Conservation (phyloP, 2,329 filamentous ascomycete species). For the Mycosphaerella sp. region DNA sequence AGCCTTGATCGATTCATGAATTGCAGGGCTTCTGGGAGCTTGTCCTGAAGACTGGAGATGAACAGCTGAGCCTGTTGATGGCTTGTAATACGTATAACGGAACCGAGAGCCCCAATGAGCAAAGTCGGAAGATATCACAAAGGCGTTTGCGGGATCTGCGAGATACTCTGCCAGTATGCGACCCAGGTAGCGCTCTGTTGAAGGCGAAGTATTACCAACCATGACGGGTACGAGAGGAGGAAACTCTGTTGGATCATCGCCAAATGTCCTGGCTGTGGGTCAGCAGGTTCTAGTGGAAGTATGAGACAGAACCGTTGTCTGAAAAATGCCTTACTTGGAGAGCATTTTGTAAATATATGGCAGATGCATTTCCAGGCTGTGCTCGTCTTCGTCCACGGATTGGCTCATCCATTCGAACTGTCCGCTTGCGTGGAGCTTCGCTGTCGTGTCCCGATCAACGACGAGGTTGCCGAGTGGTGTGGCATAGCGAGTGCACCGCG, state of each 20-base stretch:
- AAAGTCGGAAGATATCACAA: constrained; percentile 91
- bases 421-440: constrained; percentile 48
- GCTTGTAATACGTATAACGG: constrained; percentile 72
- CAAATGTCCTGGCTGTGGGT: constrained; percentile 28
- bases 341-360: constrained; percentile 84
- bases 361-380: constrained; percentile 94
- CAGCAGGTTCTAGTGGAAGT: constrained; percentile 1
- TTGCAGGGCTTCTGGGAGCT: constrained; percentile 47
- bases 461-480: constrained; percentile 68
- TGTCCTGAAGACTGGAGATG: constrained; percentile 40
- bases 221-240: constrained; percentile 80
- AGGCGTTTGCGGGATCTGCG: constrained; percentile 66
- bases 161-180: constrained; percentile 70
- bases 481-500: constrained; percentile 62
- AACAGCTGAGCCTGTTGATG: constrained; percentile 39
- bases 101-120: constrained; percentile 92
- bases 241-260: constrained; percentile 46
- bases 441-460: constrained; percentile 56
- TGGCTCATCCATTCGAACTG: constrained; percentile 60
- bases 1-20: constrained; percentile 77
- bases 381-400: constrained; percentile 69
- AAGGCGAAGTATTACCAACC: constrained; percentile 64
- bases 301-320: neutral
- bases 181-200: constrained; percentile 64
- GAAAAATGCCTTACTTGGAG: constrained; percentile 38